These are phyloP conservation scores for Fragaria ananassa DNA, from an alignment of 306 rosid species.

Conservation along the genomic window DNA sequence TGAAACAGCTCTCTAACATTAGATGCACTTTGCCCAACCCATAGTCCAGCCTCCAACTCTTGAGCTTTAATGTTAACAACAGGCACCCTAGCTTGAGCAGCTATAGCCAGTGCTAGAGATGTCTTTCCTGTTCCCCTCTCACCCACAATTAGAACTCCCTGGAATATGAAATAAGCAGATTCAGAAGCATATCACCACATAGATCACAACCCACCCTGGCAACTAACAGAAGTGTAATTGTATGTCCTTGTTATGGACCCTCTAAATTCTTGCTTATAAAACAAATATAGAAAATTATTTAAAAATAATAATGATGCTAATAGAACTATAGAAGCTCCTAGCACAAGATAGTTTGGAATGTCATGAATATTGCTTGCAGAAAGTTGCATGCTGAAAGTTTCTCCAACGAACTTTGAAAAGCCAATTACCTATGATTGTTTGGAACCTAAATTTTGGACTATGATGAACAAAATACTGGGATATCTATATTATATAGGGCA, in stretches of 20 bases:
- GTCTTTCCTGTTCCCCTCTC: constrained; percentile 99
- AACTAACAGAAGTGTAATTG: background rate
- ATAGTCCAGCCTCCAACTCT: constrained; percentile 91
- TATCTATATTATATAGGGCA: constrained; percentile 9
- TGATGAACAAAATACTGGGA: background rate
- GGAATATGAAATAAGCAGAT: constrained; percentile 35
- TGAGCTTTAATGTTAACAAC: constrained; percentile 85
- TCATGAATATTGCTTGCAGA: background rate
- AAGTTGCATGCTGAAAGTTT: background rate
- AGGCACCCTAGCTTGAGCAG: constrained; percentile 97
- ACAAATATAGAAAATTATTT: no score
- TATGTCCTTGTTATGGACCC: background rate
- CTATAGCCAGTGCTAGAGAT: constrained; percentile 93
- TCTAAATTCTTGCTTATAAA: background rate
- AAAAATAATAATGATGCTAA: constrained; percentile 3
- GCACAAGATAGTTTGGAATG: constrained; percentile 4
- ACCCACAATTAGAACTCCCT: constrained; percentile 96
- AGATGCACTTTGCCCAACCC: constrained; percentile 99
- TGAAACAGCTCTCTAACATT: constrained; percentile 95
- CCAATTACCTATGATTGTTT: background rate
- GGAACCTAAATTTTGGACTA: background rate
- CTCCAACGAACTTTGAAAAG: background rate
- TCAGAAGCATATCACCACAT: constrained; percentile 24
- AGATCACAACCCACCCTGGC: background rate
- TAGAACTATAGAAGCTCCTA: background rate